Evolutionary conservation across 352 stramenopile genomes (phyloP).

Genomic region (Phytophthora europaea): DNA sequence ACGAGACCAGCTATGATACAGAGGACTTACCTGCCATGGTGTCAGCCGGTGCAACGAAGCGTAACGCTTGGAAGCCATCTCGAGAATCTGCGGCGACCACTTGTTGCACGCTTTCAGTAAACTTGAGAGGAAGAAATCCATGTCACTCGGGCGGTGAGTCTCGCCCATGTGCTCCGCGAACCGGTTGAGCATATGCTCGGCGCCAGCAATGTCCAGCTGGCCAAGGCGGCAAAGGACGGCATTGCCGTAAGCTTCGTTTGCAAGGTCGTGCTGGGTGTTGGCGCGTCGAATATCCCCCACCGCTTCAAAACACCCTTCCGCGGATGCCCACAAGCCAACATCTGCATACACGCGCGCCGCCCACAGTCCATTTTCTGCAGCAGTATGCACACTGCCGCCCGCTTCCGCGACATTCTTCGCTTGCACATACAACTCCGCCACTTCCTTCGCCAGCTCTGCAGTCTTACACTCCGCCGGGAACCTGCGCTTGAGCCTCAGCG

Average conservation of each 20-base stretch:
- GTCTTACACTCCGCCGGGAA: constrained; percentile 65
- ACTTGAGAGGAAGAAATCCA: constrained; percentile 63
- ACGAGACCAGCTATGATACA: not conserved
- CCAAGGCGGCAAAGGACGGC: constrained; percentile 71
- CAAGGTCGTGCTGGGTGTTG: constrained; percentile 43
- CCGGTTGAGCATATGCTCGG: constrained; percentile 60
- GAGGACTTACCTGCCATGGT: constrained; percentile 68
- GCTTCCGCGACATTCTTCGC: constrained; percentile 67
- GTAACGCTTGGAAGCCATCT: constrained; percentile 62
- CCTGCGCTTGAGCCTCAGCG: constrained; percentile 65
- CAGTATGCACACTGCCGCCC: constrained; percentile 56
- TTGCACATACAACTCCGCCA: constrained; percentile 62
- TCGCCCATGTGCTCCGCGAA: constrained; percentile 49
- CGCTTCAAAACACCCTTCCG: constrained; percentile 65
- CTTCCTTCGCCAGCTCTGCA: constrained; percentile 40
- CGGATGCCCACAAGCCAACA: constrained; percentile 56
- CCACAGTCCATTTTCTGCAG: constrained; percentile 60
- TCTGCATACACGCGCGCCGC: constrained; percentile 67
- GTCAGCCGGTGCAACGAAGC: constrained; percentile 52
- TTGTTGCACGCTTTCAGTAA: constrained; percentile 69
- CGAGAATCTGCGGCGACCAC: constrained; percentile 61
- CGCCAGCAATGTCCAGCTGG: constrained; percentile 62
- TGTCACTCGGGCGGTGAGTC: constrained; percentile 47
- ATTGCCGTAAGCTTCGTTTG: constrained; percentile 68
- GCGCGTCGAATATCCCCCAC: constrained; percentile 60